Base-by-base conservation (phyloP, 441 rosid species). In the Hypseocharis bilobata region DNA sequence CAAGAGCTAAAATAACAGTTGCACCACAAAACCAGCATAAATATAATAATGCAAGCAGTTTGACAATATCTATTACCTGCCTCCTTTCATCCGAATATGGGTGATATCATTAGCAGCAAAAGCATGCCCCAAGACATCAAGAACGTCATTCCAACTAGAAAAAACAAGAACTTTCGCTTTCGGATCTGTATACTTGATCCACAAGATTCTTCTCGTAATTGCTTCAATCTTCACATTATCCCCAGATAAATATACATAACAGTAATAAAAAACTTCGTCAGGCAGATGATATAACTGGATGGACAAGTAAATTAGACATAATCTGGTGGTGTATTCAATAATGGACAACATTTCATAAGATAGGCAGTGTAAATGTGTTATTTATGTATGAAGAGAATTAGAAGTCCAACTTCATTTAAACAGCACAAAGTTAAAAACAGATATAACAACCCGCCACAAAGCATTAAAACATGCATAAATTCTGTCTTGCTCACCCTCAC, bases 81-180 rank as follows among this genome's bases (percentile, higher is more conserved):
- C 98, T 66, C 97, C 98, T 86, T 88, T 90, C 96, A 88, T 90
- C 66, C 92, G 86, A 70, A 80, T 67, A 68, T 81, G 88, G 29
- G 92, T 77, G 71, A 93, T 85, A 54, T 73, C 70, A 63, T 90
- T 88, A 47, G 92, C 81, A 54, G 80, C 64, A 58, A 93, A 85
- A 68, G 98, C 88, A 75, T 93, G 96, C 65, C 86, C 95, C 70
- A 93, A 81, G 65, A 93, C 97, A 75, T 90, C 97, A 74, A 93
- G 98, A 70, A 93, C 98, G 77, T 90, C 98, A 19, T 93, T 90
- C 97, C 98, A 93, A 76, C 98, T 90, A 45, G 97, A 90, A 82
- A 88, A 93, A 72, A 88, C 96, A 59, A 93, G 89, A 74, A 93
- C 92, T 81, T 90, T 93, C 6, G 96, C 92, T 54, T 80, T 66